Conservation (phyloP, 164 flowering plant species). For the Pachysandra terminalis region DNA sequence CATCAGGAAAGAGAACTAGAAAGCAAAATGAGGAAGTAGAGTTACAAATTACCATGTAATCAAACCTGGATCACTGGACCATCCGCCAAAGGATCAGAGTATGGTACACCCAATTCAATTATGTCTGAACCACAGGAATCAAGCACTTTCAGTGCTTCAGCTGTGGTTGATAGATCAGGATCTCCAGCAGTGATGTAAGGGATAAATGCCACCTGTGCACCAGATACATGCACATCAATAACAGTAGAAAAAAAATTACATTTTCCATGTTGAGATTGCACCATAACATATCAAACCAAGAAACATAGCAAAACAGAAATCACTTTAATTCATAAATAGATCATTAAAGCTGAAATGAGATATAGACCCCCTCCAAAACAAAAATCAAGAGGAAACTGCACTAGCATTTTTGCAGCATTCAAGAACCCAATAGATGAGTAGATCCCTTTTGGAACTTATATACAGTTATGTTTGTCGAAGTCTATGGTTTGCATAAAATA, state of each 20-base stretch:
- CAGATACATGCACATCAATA: constrained; percentile 8
- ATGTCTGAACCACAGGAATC: constrained; percentile 83
- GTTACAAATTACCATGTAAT: not conserved
- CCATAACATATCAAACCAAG: not conserved
- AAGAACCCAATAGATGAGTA: not conserved
- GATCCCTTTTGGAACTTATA: not conserved
- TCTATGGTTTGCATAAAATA: not conserved
- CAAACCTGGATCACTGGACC: constrained; percentile 96
- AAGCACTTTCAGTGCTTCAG: constrained; percentile 79
- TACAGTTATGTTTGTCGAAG: not conserved
- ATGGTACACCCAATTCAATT: constrained; percentile 86
- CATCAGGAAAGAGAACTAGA: constrained; percentile 1
- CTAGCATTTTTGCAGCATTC: not conserved
- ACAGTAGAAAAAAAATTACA: not conserved
- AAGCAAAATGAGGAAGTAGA: not conserved
- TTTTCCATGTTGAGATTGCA: not conserved
- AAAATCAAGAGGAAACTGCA: not conserved
- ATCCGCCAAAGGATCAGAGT: constrained; percentile 94
- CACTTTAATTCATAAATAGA: constrained; percentile 1
- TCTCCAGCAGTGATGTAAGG: constrained; percentile 94
- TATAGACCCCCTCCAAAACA: not conserved
- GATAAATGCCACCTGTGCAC: constrained; percentile 76
- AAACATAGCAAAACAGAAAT: not conserved
- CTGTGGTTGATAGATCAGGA: constrained; percentile 88
- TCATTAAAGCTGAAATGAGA: not conserved